Base-by-base conservation (phyloP, 1,284 basidiomycete species). In the Tremellales sp. region DNA sequence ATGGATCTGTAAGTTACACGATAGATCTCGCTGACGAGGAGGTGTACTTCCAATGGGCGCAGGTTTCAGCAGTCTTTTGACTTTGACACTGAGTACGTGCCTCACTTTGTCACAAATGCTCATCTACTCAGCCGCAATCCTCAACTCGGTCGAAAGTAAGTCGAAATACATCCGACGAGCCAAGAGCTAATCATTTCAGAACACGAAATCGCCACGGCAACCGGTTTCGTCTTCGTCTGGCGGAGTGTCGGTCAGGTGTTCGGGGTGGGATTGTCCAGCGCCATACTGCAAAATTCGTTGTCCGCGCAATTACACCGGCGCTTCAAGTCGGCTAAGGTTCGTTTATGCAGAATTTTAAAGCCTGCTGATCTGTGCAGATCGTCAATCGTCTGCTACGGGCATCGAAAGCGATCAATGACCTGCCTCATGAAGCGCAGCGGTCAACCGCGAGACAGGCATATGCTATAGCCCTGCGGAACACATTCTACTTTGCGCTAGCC, bases 211-310 rank as follows among this genome's bases (percentile, higher is more conserved):
- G 59, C 61, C 10, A 52, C 45, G 3, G 53, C 57, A 3, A 58
- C 57, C 0, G 61, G 59, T 9, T 61, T 60, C 27, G 47, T 54
- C 4, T 60, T 58, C 26, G 54, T 64, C 21, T 64, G 52, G 44
- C 52, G 61, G 10, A 49, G 45, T n/a, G 38, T 60, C 8, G 61
- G 61, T 1, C 61, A 61, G 40, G 56, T 64, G 1, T 56, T 59
- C 34, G 59, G 59, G 7, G 59, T 64, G 1, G 61, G 56, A 16
- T 43, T 60, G 12, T 57, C 57, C 2, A 58, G 59, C 18, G 61
- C 61, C 2, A 55, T 60, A 13, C 54, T 60, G 41, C 61, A 63
- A 45, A 40, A 39, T 7, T 52, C 57, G 1, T 45, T 61, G 4
- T 32, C 47, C 3, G 16, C 10, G 5, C 44, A 61, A 38, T 50